Evolutionary conservation across 306 rosid species (phyloP).

Genomic region (Calophaca sinica): DNA sequence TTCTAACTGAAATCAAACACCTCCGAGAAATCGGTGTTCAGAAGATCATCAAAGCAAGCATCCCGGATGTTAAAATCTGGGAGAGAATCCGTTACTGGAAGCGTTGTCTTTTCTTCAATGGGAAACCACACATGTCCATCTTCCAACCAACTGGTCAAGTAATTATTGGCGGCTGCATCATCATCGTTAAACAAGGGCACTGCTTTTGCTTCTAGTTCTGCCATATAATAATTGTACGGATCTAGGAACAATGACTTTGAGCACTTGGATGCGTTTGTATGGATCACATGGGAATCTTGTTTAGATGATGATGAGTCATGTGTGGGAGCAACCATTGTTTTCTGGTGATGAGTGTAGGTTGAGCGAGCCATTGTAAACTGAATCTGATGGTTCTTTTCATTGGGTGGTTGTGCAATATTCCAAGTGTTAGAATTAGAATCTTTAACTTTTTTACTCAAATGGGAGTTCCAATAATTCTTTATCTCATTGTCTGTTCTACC

Average conservation of each 20-base stretch:
- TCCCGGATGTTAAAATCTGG: conserved; percentile 35
- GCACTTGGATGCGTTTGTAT: conserved; percentile 44
- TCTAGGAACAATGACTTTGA: conserved; percentile 2
- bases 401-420: too few relatives aligned
- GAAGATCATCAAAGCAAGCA: conserved; percentile 25
- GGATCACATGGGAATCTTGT: conserved; percentile 13
- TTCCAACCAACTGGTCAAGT: too few relatives aligned
- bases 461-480: conserved; percentile 55
- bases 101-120: not conserved
- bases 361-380: not conserved
- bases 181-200: too few relatives aligned
- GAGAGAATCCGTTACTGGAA: not conserved
- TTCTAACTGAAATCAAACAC: conserved; percentile 11
- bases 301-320: not conserved
- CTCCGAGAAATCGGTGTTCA: conserved; percentile 30
- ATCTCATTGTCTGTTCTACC: conserved; percentile 62
- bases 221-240: not conserved
- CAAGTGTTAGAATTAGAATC: not conserved
- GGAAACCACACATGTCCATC: too few relatives aligned
- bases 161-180: too few relatives aligned
- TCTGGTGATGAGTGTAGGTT: not conserved
- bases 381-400: too few relatives aligned
- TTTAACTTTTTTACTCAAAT: conserved; percentile 32
- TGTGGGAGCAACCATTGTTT: too few relatives aligned
- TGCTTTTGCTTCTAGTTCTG: not conserved